phyloP scores from a whole-genome alignment of 2,329 filamentous ascomycete species.

The Penicillium fuscoglaucum region DNA sequence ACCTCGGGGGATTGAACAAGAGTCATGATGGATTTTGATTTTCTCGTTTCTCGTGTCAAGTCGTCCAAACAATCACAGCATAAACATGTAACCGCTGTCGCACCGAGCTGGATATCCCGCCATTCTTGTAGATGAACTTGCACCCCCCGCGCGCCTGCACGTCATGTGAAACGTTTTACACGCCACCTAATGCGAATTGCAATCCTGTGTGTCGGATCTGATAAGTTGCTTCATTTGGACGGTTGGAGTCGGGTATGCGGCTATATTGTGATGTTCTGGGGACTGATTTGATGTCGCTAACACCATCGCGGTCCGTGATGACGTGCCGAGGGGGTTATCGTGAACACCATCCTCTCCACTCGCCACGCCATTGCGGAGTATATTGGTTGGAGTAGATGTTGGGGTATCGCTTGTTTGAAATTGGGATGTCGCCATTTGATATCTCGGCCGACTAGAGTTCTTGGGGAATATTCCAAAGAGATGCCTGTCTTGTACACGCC shows the following conservation, averaged over 20 bases:
- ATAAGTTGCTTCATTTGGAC: not conserved
- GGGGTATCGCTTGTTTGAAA: not conserved
- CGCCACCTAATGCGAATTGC: slow-evolving; percentile 10
- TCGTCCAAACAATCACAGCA: not conserved
- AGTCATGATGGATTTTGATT: slow-evolving; percentile 9
- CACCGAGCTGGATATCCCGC: not conserved
- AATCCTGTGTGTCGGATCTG: not conserved
- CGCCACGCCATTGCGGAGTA: slow-evolving; percentile 19
- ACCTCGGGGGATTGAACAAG: slow-evolving; percentile 15
- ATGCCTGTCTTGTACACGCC: not conserved
- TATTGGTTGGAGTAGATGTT: slow-evolving; percentile 1
- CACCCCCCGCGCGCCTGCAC: slow-evolving; percentile 14
- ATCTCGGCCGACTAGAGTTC: not conserved
- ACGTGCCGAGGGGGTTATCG: slow-evolving; percentile 18
- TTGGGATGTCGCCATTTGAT: not conserved
- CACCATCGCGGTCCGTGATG: slow-evolving; percentile 25
- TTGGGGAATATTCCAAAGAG: not conserved
- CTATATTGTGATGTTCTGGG: slow-evolving; percentile 1
- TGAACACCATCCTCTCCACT: slow-evolving; percentile 21
- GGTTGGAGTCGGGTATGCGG: not conserved
- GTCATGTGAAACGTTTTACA: slow-evolving; percentile 20
- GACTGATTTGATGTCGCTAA: slow-evolving; percentile 21
- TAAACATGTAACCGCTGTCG: not conserved
- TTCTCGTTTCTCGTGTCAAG: not conserved
- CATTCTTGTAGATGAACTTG: slow-evolving; percentile 10